Conservation (phyloP, 352 stramenopile genomes). For the Elongisporangium senticosum region DNA sequence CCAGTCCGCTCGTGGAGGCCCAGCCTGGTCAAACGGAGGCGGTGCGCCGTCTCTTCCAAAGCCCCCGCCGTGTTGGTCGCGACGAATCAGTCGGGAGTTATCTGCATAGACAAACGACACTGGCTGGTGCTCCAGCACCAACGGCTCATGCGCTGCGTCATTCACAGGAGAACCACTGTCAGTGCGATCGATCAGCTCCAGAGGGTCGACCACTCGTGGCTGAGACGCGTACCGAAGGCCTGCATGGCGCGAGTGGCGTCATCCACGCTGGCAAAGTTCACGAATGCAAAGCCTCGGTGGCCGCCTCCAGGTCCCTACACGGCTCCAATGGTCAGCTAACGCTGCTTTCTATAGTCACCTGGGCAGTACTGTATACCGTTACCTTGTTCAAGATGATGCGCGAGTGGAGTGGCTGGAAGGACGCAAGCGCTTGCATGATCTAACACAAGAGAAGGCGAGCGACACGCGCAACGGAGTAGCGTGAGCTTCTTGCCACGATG, state of each 20-base stretch:
- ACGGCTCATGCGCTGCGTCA: conserved; percentile 34
- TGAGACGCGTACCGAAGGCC: conserved; percentile 39
- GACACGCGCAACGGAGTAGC: conserved; percentile 5
- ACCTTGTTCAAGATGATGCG: conserved; percentile 72
- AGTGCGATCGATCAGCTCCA: background rate
- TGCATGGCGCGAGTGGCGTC: conserved; percentile 44
- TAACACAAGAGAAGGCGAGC: conserved; percentile 19
- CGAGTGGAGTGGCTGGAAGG: conserved; percentile 42
- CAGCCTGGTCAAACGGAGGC: background rate
- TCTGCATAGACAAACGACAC: conserved; percentile 49
- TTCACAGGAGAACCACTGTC: too few species aligned
- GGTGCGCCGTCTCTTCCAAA: background rate
- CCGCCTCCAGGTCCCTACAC: background rate
- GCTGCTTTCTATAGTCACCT: too few species aligned
- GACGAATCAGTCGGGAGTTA: conserved; percentile 17
- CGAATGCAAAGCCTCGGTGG: conserved; percentile 69
- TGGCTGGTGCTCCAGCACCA: conserved; percentile 42
- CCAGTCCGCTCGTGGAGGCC: conserved; percentile 50
- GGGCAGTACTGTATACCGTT: too few species aligned
- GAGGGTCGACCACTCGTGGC: background rate
- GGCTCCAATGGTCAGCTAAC: background rate
- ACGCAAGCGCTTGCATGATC: conserved; percentile 46
- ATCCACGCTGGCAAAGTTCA: conserved; percentile 60
- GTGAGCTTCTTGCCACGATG: conserved; percentile 13
- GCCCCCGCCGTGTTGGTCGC: conserved; percentile 10